Evolutionary conservation across 2,329 filamentous ascomycete species (phyloP).

Genomic region (Clonostachys rosea): DNA sequence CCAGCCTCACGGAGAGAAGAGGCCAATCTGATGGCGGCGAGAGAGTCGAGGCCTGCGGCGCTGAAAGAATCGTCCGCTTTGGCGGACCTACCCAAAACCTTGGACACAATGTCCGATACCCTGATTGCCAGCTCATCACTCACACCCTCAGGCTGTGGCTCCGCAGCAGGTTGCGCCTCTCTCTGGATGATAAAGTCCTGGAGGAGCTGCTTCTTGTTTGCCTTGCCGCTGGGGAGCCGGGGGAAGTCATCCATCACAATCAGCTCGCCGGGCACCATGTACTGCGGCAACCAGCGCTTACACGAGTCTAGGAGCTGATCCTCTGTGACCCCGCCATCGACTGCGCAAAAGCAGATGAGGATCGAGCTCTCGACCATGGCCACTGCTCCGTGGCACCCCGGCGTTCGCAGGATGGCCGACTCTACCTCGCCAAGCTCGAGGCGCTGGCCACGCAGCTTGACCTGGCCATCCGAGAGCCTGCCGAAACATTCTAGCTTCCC

Average conservation of each 20-base stretch:
- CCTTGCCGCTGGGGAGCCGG: conserved; percentile 76
- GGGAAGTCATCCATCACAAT: conserved; percentile 62
- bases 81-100: conserved; percentile 31
- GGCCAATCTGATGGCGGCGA: conserved; percentile 38
- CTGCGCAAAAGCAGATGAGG: conserved; percentile 71
- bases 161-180: conserved; percentile 6
- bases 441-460: conserved; percentile 81
- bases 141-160: neutral
- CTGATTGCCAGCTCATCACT: neutral
- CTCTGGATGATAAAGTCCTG: conserved; percentile 30
- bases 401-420: conserved; percentile 57
- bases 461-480: conserved; percentile 73
- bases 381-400: conserved; percentile 59
- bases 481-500: conserved; percentile 81
- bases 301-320: conserved; percentile 54
- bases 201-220: conserved; percentile 65
- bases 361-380: conserved; percentile 63
- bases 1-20: conserved; percentile 56
- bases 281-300: conserved; percentile 70
- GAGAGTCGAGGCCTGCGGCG: conserved; percentile 60
- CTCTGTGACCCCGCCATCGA: conserved; percentile 29
- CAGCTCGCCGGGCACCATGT: conserved; percentile 78
- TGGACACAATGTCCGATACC: conserved; percentile 22
- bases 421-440: conserved; percentile 79
- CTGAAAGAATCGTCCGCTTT: conserved; percentile 36